Base-by-base conservation (phyloP, 129 eudicot species). In the Flaveria linearis region DNA sequence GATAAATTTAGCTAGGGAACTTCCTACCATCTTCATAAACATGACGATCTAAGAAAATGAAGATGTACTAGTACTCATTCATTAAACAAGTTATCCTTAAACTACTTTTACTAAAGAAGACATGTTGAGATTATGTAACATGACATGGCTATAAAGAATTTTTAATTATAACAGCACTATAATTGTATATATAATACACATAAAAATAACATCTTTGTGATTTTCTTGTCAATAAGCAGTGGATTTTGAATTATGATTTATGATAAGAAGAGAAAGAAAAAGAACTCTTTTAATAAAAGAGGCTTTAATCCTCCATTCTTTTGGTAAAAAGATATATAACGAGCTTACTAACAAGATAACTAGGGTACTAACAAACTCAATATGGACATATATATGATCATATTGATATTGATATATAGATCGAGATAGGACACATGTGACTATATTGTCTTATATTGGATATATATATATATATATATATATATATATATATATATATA, bases 51-150 rank as follows among this genome's bases (percentile, higher is more conserved):
- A n/a, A 79, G 36, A 79, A 72, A 47, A 79, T 72, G 68, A 65
- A 52, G 23, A 80, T 80, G 83, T 36, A 30, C 41, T 65, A 73
- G 79, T 80, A 65, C 78, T 80, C 51, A 51, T 52, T 39, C 43
- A 22, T 43, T 73, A 3, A 63, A 63, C 25, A 62, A 49, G 65
- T 49, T 55, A 77, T 71, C 58, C 63, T 70, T 65, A 73, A 65
- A 53, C 62, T 49, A 72, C 62, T 47, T 72, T 53, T 53, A 51
- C 16, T 22, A 22, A 47, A 16, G 9, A 51, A 72, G 64, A 63
- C 62, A 56, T 16, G 23, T 57, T 63, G 42, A 12, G 20, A 30
- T 53, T 68, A 5, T 43, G 50, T 45, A 45, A 9, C 50, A 45
- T 45, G 11, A 45, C 13, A 36, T 5, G 41, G 41, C 41, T 36